Conservation (phyloP, 345 rosid genomes). For the Hevea brasiliensis region DNA sequence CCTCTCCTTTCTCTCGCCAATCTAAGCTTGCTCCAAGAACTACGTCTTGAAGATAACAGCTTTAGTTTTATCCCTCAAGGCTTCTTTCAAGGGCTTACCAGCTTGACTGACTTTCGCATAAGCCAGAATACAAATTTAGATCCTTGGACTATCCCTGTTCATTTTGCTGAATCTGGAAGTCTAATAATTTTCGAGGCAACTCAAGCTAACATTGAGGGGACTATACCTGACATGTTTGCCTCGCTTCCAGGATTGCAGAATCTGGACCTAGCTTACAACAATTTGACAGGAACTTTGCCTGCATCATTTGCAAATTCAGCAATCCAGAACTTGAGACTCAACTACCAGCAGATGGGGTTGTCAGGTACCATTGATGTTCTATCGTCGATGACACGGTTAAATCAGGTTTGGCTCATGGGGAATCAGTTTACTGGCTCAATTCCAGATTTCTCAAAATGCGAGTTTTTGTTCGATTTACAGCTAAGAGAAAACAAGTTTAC, state of each 20-base stretch:
- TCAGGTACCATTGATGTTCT: constrained; percentile 60
- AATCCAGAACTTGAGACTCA: constrained; percentile 63
- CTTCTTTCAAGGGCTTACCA: constrained; percentile 61
- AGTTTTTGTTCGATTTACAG: constrained; percentile 57
- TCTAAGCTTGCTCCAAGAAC: constrained; percentile 41
- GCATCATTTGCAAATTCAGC: constrained; percentile 45
- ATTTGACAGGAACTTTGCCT: constrained; percentile 67
- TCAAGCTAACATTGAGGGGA: constrained; percentile 42
- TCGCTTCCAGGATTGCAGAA: constrained; percentile 44
- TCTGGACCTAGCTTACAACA: constrained; percentile 69
- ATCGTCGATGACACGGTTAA: constrained; percentile 51
- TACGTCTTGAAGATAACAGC: constrained; percentile 47
- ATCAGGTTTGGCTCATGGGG: constrained; percentile 68
- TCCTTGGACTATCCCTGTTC: constrained; percentile 63
- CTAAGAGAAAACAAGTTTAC: constrained; percentile 72
- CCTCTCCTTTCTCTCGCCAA: constrained; percentile 59
- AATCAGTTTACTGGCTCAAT: constrained; percentile 71
- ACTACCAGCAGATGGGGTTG: constrained; percentile 57
- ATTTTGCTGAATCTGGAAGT: constrained; percentile 41
- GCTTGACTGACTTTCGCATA: constrained; percentile 46
- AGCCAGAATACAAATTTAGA: constrained; percentile 32
- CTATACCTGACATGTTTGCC: constrained; percentile 59
- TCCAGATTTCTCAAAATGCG: constrained; percentile 68
- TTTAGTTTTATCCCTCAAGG: constrained; percentile 54
- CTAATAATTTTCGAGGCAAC: constrained; percentile 47